A percentile compares a stretch with the other conserved stretches of the same genome.
Evolutionary conservation across 805 yeast species (phyloP).

Genomic region (Wickerhamomyces alni): DNA sequence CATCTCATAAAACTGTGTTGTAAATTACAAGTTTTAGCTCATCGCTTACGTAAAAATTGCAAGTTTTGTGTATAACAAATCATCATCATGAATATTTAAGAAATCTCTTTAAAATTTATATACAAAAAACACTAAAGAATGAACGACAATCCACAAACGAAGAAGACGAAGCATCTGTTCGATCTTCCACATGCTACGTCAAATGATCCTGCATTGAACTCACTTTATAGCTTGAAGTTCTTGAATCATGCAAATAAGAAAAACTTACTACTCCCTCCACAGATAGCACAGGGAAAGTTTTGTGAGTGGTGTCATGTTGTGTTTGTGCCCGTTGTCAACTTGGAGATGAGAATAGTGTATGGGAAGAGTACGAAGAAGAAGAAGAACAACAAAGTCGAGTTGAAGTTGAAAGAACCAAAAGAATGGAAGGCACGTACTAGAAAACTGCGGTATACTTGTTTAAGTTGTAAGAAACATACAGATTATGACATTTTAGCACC

Average conservation of each 20-base stretch:
- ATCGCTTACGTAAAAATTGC: too few species aligned
- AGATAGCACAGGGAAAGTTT: slow-evolving; percentile 1
- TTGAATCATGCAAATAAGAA: neutral
- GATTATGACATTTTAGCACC: slow-evolving; percentile 13
- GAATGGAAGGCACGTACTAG: slow-evolving; percentile 14
- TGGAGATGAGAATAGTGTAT: slow-evolving; percentile 18
- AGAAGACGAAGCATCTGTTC: too few species aligned
- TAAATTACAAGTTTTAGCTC: too few species aligned
- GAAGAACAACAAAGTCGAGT: neutral
- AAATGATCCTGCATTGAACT: neutral
- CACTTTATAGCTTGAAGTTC: neutral
- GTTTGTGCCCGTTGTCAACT: slow-evolving; percentile 25
- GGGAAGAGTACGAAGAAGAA: slow-evolving; percentile 5
- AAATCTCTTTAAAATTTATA: too few species aligned
- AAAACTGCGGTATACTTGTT: slow-evolving; percentile 22
- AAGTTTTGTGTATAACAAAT: too few species aligned
- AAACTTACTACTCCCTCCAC: neutral
- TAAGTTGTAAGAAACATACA: slow-evolving; percentile 21
- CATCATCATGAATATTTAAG: too few species aligned
- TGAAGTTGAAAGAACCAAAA: neutral
- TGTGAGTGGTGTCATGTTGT: slow-evolving; percentile 16
- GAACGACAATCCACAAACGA: too few species aligned
- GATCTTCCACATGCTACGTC: too few species aligned
- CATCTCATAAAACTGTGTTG: too few species aligned
- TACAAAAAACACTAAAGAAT: too few species aligned